Percentiles rank a stretch among this genome's conserved stretches.
Evolutionary conservation across 495 filamentous ascomycete genomes (phyloP).

Genomic region (Bathelium albidoporum): DNA sequence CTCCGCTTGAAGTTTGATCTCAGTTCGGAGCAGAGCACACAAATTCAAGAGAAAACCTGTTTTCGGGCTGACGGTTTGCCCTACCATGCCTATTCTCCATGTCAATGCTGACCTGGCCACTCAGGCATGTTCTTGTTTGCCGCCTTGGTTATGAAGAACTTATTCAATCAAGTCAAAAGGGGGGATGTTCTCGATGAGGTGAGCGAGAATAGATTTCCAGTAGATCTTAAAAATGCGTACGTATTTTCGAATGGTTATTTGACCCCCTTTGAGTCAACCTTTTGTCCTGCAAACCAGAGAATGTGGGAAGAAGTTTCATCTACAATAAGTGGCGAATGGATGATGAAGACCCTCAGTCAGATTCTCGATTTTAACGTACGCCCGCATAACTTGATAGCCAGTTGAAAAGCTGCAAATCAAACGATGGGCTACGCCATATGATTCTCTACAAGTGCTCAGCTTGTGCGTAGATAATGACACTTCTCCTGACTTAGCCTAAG

Average conservation of each 20-base stretch:
- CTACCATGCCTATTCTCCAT: constrained; percentile 3
- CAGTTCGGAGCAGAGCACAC: constrained; percentile 10
- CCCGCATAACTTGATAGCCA: no score
- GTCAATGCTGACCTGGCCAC: background rate
- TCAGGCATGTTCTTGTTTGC: constrained; percentile 44
- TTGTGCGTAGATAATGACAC: no score
- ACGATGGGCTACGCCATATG: no score
- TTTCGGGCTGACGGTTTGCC: constrained; percentile 10
- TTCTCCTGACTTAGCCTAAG: no score
- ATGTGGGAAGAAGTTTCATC: no score
- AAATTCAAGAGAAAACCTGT: constrained; percentile 12
- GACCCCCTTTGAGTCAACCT: background rate
- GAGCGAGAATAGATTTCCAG: constrained; percentile 25
- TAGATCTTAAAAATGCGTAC: constrained; percentile 34
- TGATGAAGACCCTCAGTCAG: no score
- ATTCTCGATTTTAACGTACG: no score
- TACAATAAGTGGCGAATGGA: no score
- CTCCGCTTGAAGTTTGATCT: constrained; percentile 26
- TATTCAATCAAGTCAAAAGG: constrained; percentile 26
- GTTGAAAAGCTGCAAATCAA: no score
- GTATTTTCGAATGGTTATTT: constrained; percentile 9
- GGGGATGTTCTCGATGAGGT: constrained; percentile 27
- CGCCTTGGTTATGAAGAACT: constrained; percentile 35
- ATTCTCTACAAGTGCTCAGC: no score
- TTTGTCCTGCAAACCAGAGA: no score